These are phyloP conservation scores for Hypoxylon fragiforme DNA, from an alignment of 495 filamentous ascomycete species.

Conservation along the genomic window DNA sequence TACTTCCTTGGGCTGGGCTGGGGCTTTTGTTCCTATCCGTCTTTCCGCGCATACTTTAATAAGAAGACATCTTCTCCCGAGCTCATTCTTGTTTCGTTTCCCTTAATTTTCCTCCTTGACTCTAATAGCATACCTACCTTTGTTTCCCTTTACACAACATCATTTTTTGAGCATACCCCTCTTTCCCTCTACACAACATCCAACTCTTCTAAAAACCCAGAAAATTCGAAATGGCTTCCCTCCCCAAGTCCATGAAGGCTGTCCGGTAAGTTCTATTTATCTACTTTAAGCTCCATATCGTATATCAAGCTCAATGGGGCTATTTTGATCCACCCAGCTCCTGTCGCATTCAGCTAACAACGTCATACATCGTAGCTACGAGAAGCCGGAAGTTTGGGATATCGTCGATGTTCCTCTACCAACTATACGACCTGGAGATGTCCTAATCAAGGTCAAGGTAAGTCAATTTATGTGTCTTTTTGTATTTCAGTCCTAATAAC, in stretches of 20 bases:
- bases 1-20: conserved; percentile 7
- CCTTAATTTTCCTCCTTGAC: conserved; percentile 11
- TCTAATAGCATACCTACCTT: too few species aligned
- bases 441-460: conserved; percentile 62
- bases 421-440: conserved; percentile 60
- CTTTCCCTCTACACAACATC: conserved; percentile 1
- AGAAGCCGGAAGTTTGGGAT: conserved; percentile 61
- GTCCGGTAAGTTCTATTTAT: conserved; percentile 50
- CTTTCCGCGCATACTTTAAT: conserved; percentile 16
- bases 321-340: background rate
- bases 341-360: conserved; percentile 11
- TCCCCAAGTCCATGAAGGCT: conserved; percentile 64
- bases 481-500: conserved; percentile 15
- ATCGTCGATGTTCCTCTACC: conserved; percentile 65
- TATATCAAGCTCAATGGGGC: background rate
- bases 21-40: conserved; percentile 12
- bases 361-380: conserved; percentile 51
- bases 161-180: conserved; percentile 1
- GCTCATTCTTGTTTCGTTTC: conserved; percentile 8
- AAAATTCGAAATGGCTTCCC: conserved; percentile 36
- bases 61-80: conserved; percentile 21
- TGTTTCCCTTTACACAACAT: background rate
- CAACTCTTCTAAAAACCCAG: conserved; percentile 15
- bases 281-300: background rate
- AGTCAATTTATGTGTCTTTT: conserved; percentile 6